Evolutionary conservation across 371 early-diverging fungal species (phyloP), one percentile per base, ranked within the genome.

Genomic region (Basidiobolus meristosporus): DNA sequence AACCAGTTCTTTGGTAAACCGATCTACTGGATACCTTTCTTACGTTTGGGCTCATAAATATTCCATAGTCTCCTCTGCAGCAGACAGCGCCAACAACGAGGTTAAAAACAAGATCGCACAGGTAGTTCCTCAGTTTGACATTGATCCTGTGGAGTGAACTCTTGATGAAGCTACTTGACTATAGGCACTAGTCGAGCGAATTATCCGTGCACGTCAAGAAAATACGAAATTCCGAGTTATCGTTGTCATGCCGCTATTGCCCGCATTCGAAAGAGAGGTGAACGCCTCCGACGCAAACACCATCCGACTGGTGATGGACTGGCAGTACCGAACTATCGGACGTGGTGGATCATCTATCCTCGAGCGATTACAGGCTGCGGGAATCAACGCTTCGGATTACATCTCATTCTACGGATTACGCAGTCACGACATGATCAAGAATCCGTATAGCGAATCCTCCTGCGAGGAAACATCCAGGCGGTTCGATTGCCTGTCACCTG

Each of bases 1-100:
- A n/a, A n/a, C n/a, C 93, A 95, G 58, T 92, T 92, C 60, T 93
- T 93, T 53, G 78, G n/a, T n/a, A n/a, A n/a, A n/a, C n/a, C n/a
- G n/a, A n/a, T n/a, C n/a, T n/a, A n/a, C n/a, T n/a, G n/a, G n/a
- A n/a, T n/a, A n/a, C n/a, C n/a, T n/a, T n/a, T n/a, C n/a, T n/a
- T n/a, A n/a, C n/a, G n/a, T n/a, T n/a, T n/a, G n/a, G n/a, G n/a
- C n/a, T n/a, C n/a, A n/a, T n/a, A n/a, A n/a, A n/a, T n/a, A n/a
- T n/a, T n/a, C n/a, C n/a, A n/a, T n/a, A n/a, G n/a, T 65, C 28
- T 62, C 67, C 14, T 50, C 65, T 0, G 54, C 35, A 1, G 37
- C 26, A 14, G 22, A 36, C 22, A 40, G 40, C 33, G 22, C 42
- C 10, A 38, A 32, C 22, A 29, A 39, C 20, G 15, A 21, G 18